Evolutionary conservation across 2,329 filamentous ascomycete species (phyloP).

Genomic region (Lecanoromycetidae sp.): DNA sequence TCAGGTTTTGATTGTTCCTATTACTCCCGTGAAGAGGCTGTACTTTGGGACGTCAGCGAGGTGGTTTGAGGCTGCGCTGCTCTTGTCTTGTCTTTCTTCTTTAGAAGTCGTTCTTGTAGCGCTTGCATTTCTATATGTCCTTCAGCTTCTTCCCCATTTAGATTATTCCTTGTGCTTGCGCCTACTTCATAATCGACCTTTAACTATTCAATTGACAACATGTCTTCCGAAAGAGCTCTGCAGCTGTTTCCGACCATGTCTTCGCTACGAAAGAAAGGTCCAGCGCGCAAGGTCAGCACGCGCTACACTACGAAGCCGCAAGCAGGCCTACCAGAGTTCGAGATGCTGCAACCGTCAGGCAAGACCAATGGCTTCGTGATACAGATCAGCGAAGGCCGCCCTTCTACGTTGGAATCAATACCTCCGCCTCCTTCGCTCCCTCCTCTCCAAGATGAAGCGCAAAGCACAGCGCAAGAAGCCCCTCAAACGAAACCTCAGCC

Average conservation of each 20-base stretch:
- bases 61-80: too few relatives aligned
- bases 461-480: neutral
- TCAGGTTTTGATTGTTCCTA: neutral
- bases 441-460: neutral
- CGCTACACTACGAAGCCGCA: constrained; percentile 9
- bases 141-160: too few relatives aligned
- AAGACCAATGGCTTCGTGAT: constrained; percentile 14
- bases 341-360: constrained; percentile 12
- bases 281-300: constrained; percentile 9
- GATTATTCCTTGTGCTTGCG: neutral
- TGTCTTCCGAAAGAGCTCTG: neutral
- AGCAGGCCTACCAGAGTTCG: constrained; percentile 14
- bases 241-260: constrained; percentile 4
- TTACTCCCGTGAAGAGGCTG: neutral
- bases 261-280: constrained; percentile 3
- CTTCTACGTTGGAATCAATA: neutral
- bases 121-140: neutral
- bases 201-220: neutral
- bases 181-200: neutral
- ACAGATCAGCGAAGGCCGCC: constrained; percentile 11
- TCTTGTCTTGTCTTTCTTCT: neutral
- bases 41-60: constrained; percentile 1
- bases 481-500: constrained; percentile 6
- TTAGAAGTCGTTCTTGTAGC: neutral
- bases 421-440: constrained; percentile 1